Evolutionary conservation across 805 yeast genomes (phyloP).

Genomic region (Wickerhamomyces rabaulensis): DNA sequence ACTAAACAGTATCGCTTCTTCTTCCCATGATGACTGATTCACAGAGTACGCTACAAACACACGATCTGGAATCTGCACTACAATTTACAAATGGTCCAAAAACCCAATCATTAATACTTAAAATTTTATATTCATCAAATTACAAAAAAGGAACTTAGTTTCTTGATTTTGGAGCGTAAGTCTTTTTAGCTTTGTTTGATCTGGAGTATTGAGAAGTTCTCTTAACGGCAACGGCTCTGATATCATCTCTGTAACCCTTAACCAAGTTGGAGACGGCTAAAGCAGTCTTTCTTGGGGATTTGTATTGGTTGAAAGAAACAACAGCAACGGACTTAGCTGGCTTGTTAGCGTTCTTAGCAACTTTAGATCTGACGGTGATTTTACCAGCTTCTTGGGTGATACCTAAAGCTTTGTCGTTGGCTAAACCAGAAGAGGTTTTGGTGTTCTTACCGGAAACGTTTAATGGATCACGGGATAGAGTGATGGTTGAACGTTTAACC

Average conservation of each 20-base stretch:
- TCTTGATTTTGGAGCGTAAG: slow-evolving; percentile 25
- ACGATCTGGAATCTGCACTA: too few species aligned
- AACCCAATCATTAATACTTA: background rate
- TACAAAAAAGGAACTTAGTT: slow-evolving; percentile 8
- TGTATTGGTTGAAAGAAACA: slow-evolving; percentile 36
- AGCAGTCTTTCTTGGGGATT: slow-evolving; percentile 38
- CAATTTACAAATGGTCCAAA: too few species aligned
- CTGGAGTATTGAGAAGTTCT: slow-evolving; percentile 41
- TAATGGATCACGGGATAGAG: slow-evolving; percentile 45
- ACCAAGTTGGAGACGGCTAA: slow-evolving; percentile 39
- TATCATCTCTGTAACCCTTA: slow-evolving; percentile 44
- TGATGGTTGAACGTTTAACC: slow-evolving; percentile 40
- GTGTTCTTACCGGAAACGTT: slow-evolving; percentile 43
- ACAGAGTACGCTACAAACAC: too few species aligned
- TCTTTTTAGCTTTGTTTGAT: slow-evolving; percentile 31
- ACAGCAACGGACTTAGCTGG: slow-evolving; percentile 36
- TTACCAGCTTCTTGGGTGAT: slow-evolving; percentile 33
- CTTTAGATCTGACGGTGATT: slow-evolving; percentile 38
- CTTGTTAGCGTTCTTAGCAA: slow-evolving; percentile 40
- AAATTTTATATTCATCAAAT: slow-evolving; percentile 6
- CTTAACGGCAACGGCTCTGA: slow-evolving; percentile 42
- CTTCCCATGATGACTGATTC: too few species aligned
- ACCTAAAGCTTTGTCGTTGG: slow-evolving; percentile 45
- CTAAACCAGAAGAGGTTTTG: slow-evolving; percentile 42
- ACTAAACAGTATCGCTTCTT: too few species aligned